Evolutionary conservation across 2,329 filamentous ascomycete species (phyloP), one percentile per base, ranked within the genome.

Genomic region (Truncatella angustata): DNA sequence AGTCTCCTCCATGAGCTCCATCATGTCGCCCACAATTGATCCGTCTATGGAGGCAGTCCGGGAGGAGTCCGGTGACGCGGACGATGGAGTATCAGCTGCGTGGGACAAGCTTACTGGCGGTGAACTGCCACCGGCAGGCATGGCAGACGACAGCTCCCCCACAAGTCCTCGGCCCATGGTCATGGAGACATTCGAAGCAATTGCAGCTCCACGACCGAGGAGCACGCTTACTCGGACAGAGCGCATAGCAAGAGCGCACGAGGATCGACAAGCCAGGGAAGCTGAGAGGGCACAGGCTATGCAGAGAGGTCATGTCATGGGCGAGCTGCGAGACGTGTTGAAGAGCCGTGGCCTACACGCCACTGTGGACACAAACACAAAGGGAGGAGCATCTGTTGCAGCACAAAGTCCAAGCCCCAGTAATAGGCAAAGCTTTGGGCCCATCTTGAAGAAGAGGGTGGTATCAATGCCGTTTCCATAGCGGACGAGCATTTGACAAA

Each of bases 181-280:
- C 1, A 97, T 96, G 56, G 94, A 99, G 70, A 93, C 91, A 1
- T 97, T 96, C 56, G 94, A 99, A 70, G 94, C 92, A 0, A 84
- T 97, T 34, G 91, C 92, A 2, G 76, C 90, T 53, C 88, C 84
- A 5, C 79, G 86, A 36, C 85, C 88, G 54, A 80, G 86, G 58
- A 88, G 84, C 61, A 77, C 81, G 49, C 75, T 97, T 58, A 90
- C 88, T 1, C 78, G 93, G 63, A 92, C 96, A 63, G 91, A 99
- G 71, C 85, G 94, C 34, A 88, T 97, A 61, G 78, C 80, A 39
- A 93, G 88, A 70, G 91, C 97, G 76, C 87, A 88, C 61, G 92
- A 96, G 65, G 93, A 97, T 40, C 82, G 93, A 52, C 85, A 85
- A 50, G 83, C 82, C 56, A 88, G 90, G 65, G 87, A 88, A 18